Percentiles rank a stretch among this genome's conserved stretches.
phyloP scores from a whole-genome alignment of 2,329 filamentous ascomycete genomes.

The Zymoseptoria crescenta region DNA sequence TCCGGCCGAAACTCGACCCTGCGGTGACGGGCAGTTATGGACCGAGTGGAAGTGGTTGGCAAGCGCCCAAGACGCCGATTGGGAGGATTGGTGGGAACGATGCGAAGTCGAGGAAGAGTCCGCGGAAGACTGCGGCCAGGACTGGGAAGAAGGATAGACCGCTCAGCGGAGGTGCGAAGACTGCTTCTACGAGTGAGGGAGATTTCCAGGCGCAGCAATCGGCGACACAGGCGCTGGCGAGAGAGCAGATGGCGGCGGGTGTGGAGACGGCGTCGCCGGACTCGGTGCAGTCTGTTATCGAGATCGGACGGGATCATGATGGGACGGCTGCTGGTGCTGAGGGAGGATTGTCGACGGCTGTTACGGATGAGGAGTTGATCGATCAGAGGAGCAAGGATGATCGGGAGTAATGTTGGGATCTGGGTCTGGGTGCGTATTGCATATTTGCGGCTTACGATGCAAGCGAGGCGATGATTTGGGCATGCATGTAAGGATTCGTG shows the following conservation, averaged over 20 bases:
- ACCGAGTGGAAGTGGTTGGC: conserved; percentile 6
- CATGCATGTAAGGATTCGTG: too few relatives aligned
- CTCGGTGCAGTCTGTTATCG: conserved; percentile 17
- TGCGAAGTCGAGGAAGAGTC: conserved; percentile 18
- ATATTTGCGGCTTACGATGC: not conserved
- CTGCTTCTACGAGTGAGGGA: conserved; percentile 2
- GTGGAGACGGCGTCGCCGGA: conserved; percentile 15
- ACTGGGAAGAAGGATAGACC: conserved; percentile 3
- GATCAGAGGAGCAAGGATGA: not conserved
- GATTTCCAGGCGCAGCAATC: conserved; percentile 3
- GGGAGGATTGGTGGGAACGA: conserved; percentile 19
- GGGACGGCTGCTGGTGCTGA: conserved; percentile 4
- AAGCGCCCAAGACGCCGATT: conserved; percentile 20
- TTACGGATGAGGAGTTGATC: conserved; percentile 8
- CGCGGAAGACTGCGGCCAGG: conserved; percentile 15
- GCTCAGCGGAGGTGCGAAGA: conserved; percentile 7
- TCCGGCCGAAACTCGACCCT: conserved; percentile 13
- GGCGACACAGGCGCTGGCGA: conserved; percentile 6
- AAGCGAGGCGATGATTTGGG: not conserved
- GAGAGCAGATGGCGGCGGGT: conserved; percentile 1
- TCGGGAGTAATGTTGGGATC: not conserved
- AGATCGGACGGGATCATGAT: conserved; percentile 8
- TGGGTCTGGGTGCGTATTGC: not conserved
- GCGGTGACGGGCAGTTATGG: conserved; percentile 2
- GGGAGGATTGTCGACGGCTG: conserved; percentile 5